These are phyloP conservation scores for Trichomonascaceae sp. DNA, from an alignment of 1,139 yeast genomes.

Conservation along the genomic window DNA sequence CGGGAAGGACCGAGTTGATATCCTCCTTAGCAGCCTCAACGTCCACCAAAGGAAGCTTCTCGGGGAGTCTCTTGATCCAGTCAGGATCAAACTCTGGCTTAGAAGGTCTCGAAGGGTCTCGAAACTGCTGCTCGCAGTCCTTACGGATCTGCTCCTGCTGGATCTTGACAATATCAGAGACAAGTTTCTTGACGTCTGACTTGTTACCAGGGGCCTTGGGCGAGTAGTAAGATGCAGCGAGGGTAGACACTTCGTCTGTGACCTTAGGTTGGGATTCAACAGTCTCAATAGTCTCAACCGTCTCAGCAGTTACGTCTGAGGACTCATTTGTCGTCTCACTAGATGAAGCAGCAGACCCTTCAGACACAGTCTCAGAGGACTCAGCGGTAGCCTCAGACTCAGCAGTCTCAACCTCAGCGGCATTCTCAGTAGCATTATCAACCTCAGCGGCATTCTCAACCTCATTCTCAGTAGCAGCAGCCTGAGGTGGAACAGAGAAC, in stretches of 20 bases:
- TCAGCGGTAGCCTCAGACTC: conserved; percentile 6
- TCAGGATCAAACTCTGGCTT: conserved; percentile 40
- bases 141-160: conserved; percentile 39
- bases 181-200: conserved; percentile 38
- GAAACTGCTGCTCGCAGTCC: conserved; percentile 15
- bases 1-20: conserved; percentile 26
- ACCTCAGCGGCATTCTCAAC: conserved; percentile 4
- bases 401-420: conserved; percentile 2
- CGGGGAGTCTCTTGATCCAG: conserved; percentile 43
- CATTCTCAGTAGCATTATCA: conserved; percentile 4
- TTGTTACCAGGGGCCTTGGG: conserved; percentile 10
- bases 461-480: conserved; percentile 1
- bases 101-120: conserved; percentile 12
- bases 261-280: too few relatives aligned
- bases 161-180: conserved; percentile 40
- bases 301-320: conserved; percentile 6
- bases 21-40: conserved; percentile 45
- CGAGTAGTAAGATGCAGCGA: too few relatives aligned
- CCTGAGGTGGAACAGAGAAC: conserved; percentile 4
- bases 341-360: conserved; percentile 3
- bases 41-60: conserved; percentile 35
- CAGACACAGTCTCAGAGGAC: conserved; percentile 5
- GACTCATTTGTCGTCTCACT: too few relatives aligned
- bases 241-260: too few relatives aligned
- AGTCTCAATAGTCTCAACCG: conserved; percentile 9